Percentiles rank a stretch among this genome's conserved stretches.
These are phyloP conservation scores for Licmophora abbreviata DNA, from an alignment of 108 stramenopile genomes.

Conservation along the genomic window DNA sequence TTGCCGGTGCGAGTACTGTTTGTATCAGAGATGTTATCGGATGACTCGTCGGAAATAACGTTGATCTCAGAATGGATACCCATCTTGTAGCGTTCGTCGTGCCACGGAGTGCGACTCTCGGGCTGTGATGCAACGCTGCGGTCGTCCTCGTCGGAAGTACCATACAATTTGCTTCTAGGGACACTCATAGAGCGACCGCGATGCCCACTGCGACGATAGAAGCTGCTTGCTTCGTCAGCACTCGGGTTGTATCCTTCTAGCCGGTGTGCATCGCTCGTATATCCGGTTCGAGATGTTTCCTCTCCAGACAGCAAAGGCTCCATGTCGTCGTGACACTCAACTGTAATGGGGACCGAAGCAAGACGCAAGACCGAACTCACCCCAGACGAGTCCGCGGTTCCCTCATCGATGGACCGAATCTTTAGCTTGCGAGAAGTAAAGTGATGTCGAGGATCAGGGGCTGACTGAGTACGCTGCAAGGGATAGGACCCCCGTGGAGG, in stretches of 20 bases:
- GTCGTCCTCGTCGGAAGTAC: too few species aligned
- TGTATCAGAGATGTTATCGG: neutral
- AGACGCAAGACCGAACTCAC: neutral
- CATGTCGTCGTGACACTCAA: neutral
- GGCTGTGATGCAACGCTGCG: neutral
- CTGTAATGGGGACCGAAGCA: neutral
- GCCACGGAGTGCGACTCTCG: neutral
- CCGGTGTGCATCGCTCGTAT: neutral
- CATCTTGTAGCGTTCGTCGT: neutral
- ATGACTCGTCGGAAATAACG: too few species aligned
- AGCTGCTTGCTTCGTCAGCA: neutral
- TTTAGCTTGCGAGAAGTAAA: neutral
- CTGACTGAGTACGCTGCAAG: slow-evolving; percentile 20
- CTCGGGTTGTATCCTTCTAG: neutral
- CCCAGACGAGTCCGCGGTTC: too few species aligned
- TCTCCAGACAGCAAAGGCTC: neutral
- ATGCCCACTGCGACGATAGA: neutral
- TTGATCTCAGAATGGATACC: too few species aligned
- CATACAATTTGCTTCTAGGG: neutral
- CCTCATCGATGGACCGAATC: too few species aligned
- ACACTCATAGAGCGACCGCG: slow-evolving; percentile 1
- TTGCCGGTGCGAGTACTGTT: neutral
- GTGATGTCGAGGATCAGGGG: slow-evolving; percentile 8
- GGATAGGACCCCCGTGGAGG: slow-evolving; percentile 5
- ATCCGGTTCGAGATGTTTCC: neutral